Percentiles rank a stretch among this genome's conserved stretches.
These are phyloP conservation scores for Achaetomium macrosporum DNA, from an alignment of 2,329 filamentous ascomycete species.

Conservation along the genomic window DNA sequence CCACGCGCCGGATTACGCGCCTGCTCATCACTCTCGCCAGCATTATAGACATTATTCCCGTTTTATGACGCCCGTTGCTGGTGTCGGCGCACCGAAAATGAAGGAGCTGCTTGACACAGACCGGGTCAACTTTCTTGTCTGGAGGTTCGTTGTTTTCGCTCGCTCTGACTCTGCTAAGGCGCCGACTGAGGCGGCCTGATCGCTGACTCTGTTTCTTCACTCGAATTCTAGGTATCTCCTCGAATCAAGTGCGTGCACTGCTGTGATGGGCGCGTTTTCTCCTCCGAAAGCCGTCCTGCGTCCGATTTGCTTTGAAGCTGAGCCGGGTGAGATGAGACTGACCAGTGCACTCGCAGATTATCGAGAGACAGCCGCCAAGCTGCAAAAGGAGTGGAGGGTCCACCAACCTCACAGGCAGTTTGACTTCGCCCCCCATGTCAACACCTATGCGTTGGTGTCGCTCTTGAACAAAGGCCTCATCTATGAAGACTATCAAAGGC, in stretches of 20 bases:
- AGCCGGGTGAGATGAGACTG: conserved; percentile 24
- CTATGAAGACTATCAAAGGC: conserved; percentile 54
- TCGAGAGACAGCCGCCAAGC: conserved; percentile 60
- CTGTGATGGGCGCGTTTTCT: conserved; percentile 9
- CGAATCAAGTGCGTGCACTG: conserved; percentile 52
- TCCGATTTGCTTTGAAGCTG: neutral
- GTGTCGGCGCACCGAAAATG: conserved; percentile 35
- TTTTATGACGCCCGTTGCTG: conserved; percentile 18
- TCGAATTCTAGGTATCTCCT: conserved; percentile 46
- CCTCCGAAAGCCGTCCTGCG: conserved; percentile 5
- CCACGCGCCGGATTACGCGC: conserved; percentile 8
- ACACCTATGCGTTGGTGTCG: conserved; percentile 57
- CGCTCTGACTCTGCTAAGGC: conserved; percentile 11
- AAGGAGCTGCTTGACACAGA: conserved; percentile 61
- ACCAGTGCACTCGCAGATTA: conserved; percentile 46
- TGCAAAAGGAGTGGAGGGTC: conserved; percentile 64
- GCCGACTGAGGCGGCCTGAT: neutral
- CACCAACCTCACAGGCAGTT: conserved; percentile 57
- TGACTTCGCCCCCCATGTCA: conserved; percentile 59
- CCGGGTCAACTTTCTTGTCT: conserved; percentile 64
- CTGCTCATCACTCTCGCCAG: neutral
- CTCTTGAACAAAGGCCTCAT: conserved; percentile 59
- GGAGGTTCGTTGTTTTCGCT: conserved; percentile 51
- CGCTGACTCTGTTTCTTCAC: conserved; percentile 13
- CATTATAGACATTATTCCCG: conserved; percentile 6